Percentiles rank a stretch among this genome's conserved stretches.
Conservation (phyloP, 768 basidiomycete species). For the Rubroboletus pulcherrimus region DNA sequence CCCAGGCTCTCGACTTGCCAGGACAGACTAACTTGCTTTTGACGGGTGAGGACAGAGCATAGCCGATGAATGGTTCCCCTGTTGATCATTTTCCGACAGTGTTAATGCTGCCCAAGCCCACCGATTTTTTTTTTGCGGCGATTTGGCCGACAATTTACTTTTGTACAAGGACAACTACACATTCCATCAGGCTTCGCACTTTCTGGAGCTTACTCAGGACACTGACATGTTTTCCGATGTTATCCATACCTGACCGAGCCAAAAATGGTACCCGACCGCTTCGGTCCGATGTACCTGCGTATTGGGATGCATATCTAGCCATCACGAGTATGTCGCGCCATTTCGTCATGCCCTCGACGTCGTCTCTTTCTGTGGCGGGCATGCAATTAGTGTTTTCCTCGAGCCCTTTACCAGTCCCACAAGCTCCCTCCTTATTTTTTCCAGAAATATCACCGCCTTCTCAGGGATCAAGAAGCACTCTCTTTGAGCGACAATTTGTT, state of each 20-base stretch:
- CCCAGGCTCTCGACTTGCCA: background rate
- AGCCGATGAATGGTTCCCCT: no score
- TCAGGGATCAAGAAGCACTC: constrained; percentile 23
- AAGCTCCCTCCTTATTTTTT: constrained; percentile 13
- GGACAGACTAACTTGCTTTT: background rate
- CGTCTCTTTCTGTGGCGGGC: constrained; percentile 7
- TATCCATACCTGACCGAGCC: constrained; percentile 15
- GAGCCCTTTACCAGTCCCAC: constrained; percentile 23
- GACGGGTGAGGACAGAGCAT: constrained; percentile 17
- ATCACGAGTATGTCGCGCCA: constrained; percentile 7
- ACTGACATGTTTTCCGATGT: background rate
- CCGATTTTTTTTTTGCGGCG: constrained; percentile 6
- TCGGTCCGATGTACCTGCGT: background rate
- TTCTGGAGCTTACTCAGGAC: background rate
- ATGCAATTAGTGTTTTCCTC: constrained; percentile 23
- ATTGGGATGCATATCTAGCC: background rate
- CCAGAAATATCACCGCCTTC: constrained; percentile 29
- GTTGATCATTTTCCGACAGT: constrained; percentile 1
- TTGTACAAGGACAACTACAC: constrained; percentile 4
- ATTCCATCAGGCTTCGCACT: constrained; percentile 4
- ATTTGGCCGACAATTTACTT: constrained; percentile 5
- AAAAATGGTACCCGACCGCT: background rate
- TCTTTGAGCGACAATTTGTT: constrained; percentile 30
- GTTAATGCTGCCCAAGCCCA: background rate
- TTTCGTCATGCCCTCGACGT: constrained; percentile 10